Evolutionary conservation across 345 rosid species (phyloP).

Genomic region (rapeseed (Brassica napus)): Da-Ae NC_063436.1:16262001-16262500

Average conservation of each 20-base stretch:
- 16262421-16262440: slow-evolving; percentile 15
- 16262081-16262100: slow-evolving; percentile 25
- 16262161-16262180: slow-evolving; percentile 93
- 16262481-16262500: slow-evolving; percentile 12
- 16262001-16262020: slow-evolving; percentile 63
- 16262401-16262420: slow-evolving; percentile 9
- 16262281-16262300: slow-evolving; percentile 70
- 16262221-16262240: slow-evolving; percentile 17
- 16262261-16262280: slow-evolving; percentile 20
- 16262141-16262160: slow-evolving; percentile 67
- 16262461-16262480: slow-evolving; percentile 9
- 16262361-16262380: slow-evolving; percentile 55
- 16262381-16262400: slow-evolving; percentile 61
- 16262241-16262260: slow-evolving; percentile 24
- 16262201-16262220: not conserved
- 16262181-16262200: slow-evolving; percentile 22
- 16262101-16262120: slow-evolving; percentile 40
- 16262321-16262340: slow-evolving; percentile 58
- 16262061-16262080: slow-evolving; percentile 33
- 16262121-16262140: slow-evolving; percentile 51
- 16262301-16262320: slow-evolving; percentile 70
- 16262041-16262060: slow-evolving; percentile 40
- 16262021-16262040: slow-evolving; percentile 57
- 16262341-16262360: slow-evolving; percentile 59
- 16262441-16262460: slow-evolving; percentile 5